Evolutionary conservation across 768 basidiomycete genomes (phyloP).

Genomic region (Mycena floridula): DNA sequence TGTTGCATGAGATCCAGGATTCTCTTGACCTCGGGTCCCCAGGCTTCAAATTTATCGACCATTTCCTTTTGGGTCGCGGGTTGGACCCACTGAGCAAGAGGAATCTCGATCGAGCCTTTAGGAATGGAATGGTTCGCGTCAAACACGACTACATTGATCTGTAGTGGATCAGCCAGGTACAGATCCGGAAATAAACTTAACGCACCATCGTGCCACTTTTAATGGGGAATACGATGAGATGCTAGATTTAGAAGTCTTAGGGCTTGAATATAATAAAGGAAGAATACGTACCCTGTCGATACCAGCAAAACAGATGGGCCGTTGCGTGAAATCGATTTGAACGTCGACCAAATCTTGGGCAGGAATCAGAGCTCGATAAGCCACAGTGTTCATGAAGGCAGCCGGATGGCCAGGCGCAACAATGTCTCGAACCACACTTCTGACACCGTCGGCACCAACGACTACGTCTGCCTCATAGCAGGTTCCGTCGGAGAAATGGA

Average conservation of each 20-base stretch:
- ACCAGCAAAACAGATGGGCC: conserved; percentile 38
- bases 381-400: conserved; percentile 38
- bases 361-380: conserved; percentile 44
- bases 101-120: conserved; percentile 19
- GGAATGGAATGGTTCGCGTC: conserved; percentile 23
- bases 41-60: conserved; percentile 34
- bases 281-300: conserved; percentile 31
- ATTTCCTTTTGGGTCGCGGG: conserved; percentile 35
- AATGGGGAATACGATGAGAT: conserved; percentile 48
- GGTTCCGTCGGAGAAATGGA: conserved; percentile 46
- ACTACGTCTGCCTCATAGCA: conserved; percentile 40
- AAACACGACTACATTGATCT: conserved; percentile 45
- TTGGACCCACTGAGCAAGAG: conserved; percentile 35
- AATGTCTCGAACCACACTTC: conserved; percentile 24
- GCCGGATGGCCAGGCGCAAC: conserved; percentile 26
- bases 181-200: no score
- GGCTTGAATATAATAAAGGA: not conserved
- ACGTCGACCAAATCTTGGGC: conserved; percentile 31
- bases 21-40: conserved; percentile 36
- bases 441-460: conserved; percentile 32
- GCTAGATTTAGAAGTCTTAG: conserved; percentile 26
- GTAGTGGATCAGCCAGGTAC: no score
- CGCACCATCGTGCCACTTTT: conserved; percentile 29
- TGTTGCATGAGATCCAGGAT: conserved; percentile 36
- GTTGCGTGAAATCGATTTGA: conserved; percentile 26